Evolutionary conservation across 768 basidiomycete species (phyloP), one percentile per base, ranked within the genome.

Genomic region (Amanita fuliginea): DNA sequence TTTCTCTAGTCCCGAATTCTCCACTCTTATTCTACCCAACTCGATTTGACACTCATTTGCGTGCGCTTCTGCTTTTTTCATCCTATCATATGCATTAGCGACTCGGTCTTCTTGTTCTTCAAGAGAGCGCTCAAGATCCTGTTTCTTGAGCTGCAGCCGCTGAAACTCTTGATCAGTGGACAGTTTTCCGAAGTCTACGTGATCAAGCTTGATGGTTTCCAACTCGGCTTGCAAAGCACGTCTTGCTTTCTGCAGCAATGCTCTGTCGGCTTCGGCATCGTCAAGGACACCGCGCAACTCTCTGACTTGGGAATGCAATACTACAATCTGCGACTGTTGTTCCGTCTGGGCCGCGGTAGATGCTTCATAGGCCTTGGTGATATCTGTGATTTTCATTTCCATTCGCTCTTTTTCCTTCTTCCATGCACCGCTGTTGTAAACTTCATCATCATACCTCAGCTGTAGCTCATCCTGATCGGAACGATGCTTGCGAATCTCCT

Each of bases 401-500:
- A 91, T 69, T 9, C 86, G 82, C 51, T 91, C 88, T 62, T 81
- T 88, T 67, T 93, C 89, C 59, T 86, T 85, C 68, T 83, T 84
- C 90, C 88, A 91, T 3, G 83, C 78, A 11, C 80, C 76, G 42
- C 83, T 81, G 50, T 76, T 83, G 62, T 83, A 85, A 22, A 84
- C 73, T 57, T 89, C 87, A 53, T 87, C 83, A 52, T 89, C 84
- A 55, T 79, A 81, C 34, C 78, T 76, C 30, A 85, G 64, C 56
- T 86, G 84, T 3, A 91, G 72, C 33, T 84, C 78, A 49, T 88
- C 86, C 45, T 81, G 78, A 52, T 90, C 81, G 0, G 84, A 83
- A 11, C 84, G 80, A 42, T 81, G 70, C 59, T 84, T 86, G 52
- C 86, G 76, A 58, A 83, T 86, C 47, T 89, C 88, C 59, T 89